phyloP scores from a whole-genome alignment of 202 grass and related monocot genomes.

The Brachypodium distachyon region DNA sequence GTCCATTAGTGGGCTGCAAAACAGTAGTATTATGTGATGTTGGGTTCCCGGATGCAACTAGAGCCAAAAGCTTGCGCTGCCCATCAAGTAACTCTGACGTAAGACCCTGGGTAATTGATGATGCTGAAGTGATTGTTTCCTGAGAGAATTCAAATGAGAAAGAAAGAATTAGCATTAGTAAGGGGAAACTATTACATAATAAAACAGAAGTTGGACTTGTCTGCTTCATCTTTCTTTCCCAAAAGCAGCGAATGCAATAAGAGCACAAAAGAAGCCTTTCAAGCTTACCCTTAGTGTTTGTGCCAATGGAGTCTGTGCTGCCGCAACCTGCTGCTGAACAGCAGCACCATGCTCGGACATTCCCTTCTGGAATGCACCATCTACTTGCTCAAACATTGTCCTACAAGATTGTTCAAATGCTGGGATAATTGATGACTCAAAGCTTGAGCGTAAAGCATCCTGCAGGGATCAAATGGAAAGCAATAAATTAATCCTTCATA shows the following conservation, averaged over 20 bases:
- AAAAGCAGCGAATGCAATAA: background rate
- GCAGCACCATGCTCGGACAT: constrained; percentile 72
- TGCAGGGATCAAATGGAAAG: constrained; percentile 25
- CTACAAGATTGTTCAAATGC: constrained; percentile 90
- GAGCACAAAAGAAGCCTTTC: background rate
- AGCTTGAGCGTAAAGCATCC: constrained; percentile 63
- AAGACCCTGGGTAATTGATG: constrained; percentile 61
- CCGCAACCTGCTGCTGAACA: constrained; percentile 59
- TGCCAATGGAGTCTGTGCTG: constrained; percentile 65
- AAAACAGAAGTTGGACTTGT: background rate
- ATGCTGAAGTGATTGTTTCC: constrained; percentile 79
- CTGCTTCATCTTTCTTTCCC: background rate
- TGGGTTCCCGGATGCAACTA: constrained; percentile 44
- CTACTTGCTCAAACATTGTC: constrained; percentile 78
- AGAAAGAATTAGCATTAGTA: background rate
- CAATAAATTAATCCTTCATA: background rate
- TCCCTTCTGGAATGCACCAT: constrained; percentile 76
- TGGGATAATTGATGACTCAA: constrained; percentile 78
- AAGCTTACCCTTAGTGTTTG: constrained; percentile 70
- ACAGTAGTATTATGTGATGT: constrained; percentile 28
- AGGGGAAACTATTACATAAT: background rate
- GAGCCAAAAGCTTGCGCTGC: constrained; percentile 70
- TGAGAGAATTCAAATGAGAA: constrained; percentile 32
- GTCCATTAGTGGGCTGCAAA: constrained; percentile 54
- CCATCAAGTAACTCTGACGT: constrained; percentile 80